Conservation (phyloP, 164 flowering plant genomes). For the Santalum album region DNA sequence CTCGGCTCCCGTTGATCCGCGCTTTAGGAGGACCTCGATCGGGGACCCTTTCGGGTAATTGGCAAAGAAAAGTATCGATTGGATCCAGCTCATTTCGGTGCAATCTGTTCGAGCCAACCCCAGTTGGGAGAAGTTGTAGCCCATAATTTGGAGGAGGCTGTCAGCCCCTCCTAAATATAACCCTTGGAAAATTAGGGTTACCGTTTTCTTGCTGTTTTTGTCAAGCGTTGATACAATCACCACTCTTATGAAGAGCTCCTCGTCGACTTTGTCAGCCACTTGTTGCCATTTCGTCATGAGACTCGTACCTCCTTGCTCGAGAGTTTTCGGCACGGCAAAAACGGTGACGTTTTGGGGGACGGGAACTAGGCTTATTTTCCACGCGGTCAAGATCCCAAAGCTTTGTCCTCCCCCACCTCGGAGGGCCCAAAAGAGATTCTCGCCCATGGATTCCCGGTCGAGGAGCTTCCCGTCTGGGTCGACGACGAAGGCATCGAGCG, state of each 20-base stretch:
- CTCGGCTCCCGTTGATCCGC: neutral
- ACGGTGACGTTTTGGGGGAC: neutral
- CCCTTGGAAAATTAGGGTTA: neutral
- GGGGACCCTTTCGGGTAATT: neutral
- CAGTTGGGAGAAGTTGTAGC: neutral
- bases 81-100: neutral
- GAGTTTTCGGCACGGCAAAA: neutral
- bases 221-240: neutral
- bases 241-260: neutral
- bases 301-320: too few species aligned
- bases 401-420: neutral
- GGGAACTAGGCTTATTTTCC: neutral
- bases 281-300: too few species aligned
- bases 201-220: neutral
- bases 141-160: neutral
- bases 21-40: neutral
- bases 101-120: neutral
- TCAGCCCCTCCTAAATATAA: neutral
- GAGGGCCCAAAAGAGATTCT: slow-evolving; percentile 1
- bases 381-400: neutral
- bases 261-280: too few species aligned
- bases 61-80: neutral
- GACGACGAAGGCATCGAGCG: neutral
- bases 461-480: neutral
- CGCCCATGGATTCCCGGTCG: slow-evolving; percentile 1